Conservation (phyloP, 495 filamentous ascomycete genomes). For the Neurospora sp. region DNA sequence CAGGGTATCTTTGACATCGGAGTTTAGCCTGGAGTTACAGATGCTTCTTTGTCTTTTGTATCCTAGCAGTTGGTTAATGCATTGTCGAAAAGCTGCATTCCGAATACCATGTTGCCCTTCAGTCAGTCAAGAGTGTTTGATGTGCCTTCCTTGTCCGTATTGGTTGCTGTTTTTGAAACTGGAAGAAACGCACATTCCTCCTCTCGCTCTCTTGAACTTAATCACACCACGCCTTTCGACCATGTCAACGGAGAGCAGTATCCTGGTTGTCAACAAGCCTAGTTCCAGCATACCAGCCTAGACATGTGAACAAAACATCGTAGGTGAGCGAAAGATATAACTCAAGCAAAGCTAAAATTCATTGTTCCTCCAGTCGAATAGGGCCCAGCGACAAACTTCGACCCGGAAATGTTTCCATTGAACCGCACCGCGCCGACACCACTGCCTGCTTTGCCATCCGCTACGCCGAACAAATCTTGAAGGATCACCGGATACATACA, state of each 20-base stretch:
- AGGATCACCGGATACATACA: slow-evolving; percentile 22
- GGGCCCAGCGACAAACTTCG: not conserved
- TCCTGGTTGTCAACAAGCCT: too few relatives aligned
- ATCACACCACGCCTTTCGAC: not conserved
- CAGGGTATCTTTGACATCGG: not conserved
- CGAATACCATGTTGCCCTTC: not conserved
- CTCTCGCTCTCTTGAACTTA: not conserved
- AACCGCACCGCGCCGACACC: not conserved
- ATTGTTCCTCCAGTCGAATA: not conserved
- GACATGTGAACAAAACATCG: not conserved
- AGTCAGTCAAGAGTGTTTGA: not conserved
- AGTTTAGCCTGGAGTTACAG: not conserved
- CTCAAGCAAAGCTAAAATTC: not conserved
- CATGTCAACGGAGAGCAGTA: not conserved
- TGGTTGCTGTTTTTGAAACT: not conserved
- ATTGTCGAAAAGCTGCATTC: not conserved
- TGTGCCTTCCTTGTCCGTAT: not conserved
- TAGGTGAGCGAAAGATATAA: not conserved
- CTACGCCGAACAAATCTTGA: not conserved
- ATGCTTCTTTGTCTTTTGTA: not conserved
- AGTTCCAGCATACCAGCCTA: not conserved
- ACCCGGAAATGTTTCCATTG: not conserved
- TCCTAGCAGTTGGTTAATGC: not conserved
- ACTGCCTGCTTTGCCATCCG: too few relatives aligned
- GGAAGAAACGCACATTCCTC: not conserved